A percentile compares a stretch with the other conserved stretches of the same genome.
Conservation (phyloP, 495 filamentous ascomycete genomes). For the Letharia lupina region DNA sequence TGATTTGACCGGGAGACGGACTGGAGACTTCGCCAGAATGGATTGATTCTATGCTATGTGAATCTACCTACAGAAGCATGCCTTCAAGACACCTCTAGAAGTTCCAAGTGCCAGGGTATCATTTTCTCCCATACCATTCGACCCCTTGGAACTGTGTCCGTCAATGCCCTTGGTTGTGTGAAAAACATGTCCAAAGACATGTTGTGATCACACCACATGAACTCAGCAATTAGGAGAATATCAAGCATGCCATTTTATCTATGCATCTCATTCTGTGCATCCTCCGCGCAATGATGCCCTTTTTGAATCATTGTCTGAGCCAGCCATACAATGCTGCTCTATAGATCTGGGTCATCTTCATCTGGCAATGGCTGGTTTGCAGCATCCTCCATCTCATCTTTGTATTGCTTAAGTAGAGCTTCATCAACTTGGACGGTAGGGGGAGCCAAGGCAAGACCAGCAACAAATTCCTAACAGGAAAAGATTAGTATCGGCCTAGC, state of each 20-base stretch:
- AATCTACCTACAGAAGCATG: slow-evolving; percentile 15
- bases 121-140: background rate
- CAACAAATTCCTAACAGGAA: slow-evolving; percentile 84
- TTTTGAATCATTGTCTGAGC: background rate
- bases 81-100: slow-evolving; percentile 3
- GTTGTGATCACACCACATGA: slow-evolving; percentile 1
- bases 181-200: background rate
- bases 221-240: slow-evolving; percentile 10
- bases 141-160: background rate
- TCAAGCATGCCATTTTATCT: background rate
- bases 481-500: slow-evolving; percentile 21
- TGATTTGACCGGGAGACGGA: background rate
- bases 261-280: slow-evolving; percentile 7
- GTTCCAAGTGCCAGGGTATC: background rate
- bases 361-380: slow-evolving; percentile 81
- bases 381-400: slow-evolving; percentile 80
- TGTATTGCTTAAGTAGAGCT: slow-evolving; percentile 69
- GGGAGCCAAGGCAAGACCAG: slow-evolving; percentile 86
- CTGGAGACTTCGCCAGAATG: background rate
- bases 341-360: slow-evolving; percentile 83
- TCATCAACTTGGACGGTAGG: slow-evolving; percentile 84
- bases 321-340: slow-evolving; percentile 26
- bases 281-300: background rate
- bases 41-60: slow-evolving; percentile 11
- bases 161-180: background rate